These are phyloP conservation scores for Sechiopsis laciniata DNA, from an alignment of 306 rosid species.

Conservation along the genomic window DNA sequence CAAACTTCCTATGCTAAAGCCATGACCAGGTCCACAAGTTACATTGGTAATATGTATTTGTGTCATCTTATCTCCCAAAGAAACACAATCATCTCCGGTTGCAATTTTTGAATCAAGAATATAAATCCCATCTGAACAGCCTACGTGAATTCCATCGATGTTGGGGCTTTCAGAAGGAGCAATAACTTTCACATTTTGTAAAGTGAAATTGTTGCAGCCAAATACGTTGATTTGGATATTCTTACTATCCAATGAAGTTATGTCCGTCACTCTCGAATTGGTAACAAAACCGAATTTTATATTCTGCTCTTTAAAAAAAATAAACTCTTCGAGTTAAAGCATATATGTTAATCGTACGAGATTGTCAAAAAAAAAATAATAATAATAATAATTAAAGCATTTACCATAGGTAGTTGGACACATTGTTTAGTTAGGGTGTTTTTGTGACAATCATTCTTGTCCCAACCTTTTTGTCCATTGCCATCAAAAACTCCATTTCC, in stretches of 20 bases:
- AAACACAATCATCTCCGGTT: conserved; percentile 52
- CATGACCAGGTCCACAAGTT: conserved; percentile 38
- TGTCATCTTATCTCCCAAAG: conserved; percentile 38
- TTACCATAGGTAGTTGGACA: background rate
- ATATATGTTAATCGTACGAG: no score
- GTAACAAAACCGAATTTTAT: no score
- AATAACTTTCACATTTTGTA: background rate
- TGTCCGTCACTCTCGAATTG: background rate
- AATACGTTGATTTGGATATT: background rate
- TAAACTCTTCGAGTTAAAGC: background rate
- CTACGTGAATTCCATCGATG: background rate
- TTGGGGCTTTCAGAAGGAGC: background rate
- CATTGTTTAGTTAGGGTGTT: background rate
- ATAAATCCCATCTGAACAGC: conserved; percentile 18
- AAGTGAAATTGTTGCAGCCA: background rate
- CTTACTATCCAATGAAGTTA: background rate
- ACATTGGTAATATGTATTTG: conserved; percentile 18
- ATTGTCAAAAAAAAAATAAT: no score
- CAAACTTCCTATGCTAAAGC: conserved; percentile 26
- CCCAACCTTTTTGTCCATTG: background rate
- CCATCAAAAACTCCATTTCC: background rate
- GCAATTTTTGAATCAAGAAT: conserved; percentile 24
- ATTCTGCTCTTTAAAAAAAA: background rate
- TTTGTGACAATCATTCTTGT: background rate
- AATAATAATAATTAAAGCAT: no score